Percentiles rank a stretch among this genome's conserved stretches.
Conservation (phyloP, 164 flowering plant genomes). For the Liriodendron chinense region DNA sequence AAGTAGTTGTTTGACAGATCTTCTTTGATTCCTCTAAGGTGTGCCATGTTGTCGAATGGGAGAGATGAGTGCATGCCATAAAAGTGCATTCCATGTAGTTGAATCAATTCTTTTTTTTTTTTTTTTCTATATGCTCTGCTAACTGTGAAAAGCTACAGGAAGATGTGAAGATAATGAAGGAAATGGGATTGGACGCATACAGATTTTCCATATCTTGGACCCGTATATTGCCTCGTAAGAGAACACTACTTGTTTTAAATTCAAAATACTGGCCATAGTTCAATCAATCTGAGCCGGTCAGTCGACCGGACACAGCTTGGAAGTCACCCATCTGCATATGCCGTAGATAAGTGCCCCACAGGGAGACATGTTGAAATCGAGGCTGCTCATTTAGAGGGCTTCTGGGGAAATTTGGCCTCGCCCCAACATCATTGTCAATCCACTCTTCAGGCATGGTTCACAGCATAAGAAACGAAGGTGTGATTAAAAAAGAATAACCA, state of each 20-base stretch:
- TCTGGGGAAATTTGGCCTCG: too few relatives aligned
- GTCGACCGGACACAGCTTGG: neutral
- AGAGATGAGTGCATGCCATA: neutral
- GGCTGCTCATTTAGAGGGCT: too few relatives aligned
- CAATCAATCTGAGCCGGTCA: neutral
- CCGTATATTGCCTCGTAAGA: constrained; percentile 34
- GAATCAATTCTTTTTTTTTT: neutral
- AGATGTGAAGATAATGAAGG: constrained; percentile 24
- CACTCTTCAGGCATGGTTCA: too few relatives aligned
- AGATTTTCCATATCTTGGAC: constrained; percentile 42
- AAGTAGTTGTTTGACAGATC: too few relatives aligned
- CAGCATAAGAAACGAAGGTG: too few relatives aligned
- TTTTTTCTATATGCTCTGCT: neutral
- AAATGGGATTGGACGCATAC: constrained; percentile 26
- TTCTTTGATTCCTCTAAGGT: neutral
- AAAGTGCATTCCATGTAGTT: too few relatives aligned
- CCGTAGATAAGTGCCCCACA: too few relatives aligned
- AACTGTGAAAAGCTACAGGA: constrained; percentile 15
- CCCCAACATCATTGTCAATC: too few relatives aligned
- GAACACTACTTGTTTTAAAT: neutral
- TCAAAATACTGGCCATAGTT: neutral
- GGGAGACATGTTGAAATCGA: too few relatives aligned
- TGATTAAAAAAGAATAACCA: too few relatives aligned
- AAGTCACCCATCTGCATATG: neutral
- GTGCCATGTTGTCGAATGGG: neutral